These are phyloP conservation scores for Umbelopsis isabellina DNA, from an alignment of 192 early-diverging fungal species.

Conservation along the genomic window DNA sequence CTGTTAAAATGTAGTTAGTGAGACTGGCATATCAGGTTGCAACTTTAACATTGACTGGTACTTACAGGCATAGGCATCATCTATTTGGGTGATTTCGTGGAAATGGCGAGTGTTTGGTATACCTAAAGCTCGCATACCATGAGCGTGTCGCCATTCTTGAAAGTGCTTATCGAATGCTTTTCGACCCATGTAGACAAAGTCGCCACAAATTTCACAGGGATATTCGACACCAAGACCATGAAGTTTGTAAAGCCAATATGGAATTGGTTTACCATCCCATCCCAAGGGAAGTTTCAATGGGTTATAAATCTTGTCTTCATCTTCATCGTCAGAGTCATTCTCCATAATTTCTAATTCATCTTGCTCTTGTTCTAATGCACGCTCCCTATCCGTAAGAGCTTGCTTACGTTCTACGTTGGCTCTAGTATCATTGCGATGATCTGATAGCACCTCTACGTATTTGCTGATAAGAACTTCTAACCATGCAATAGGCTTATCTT, in stretches of 20 bases:
- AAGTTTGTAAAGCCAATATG: slow-evolving; percentile 98
- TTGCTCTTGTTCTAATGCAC: slow-evolving; percentile 71
- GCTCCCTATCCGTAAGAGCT: slow-evolving; percentile 86
- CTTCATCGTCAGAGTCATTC: slow-evolving; percentile 64
- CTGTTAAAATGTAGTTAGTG: slow-evolving; percentile 37
- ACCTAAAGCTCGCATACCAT: slow-evolving; percentile 90
- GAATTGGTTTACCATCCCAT: slow-evolving; percentile 99
- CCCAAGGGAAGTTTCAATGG: slow-evolving; percentile 94
- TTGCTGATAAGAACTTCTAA: slow-evolving; percentile 62
- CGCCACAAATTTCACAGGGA: slow-evolving; percentile 96
- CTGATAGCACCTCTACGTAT: slow-evolving; percentile 60
- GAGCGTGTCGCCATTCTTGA: slow-evolving; percentile 93
- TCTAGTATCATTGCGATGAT: slow-evolving; percentile 74
- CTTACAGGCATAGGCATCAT: slow-evolving; percentile 86
- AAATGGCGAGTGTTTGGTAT: slow-evolving; percentile 92
- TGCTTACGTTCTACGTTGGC: slow-evolving; percentile 91
- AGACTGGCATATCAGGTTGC: not conserved
- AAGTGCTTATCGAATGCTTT: slow-evolving; percentile 97
- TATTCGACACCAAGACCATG: slow-evolving; percentile 95
- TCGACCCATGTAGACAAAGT: slow-evolving; percentile 91
- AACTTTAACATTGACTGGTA: slow-evolving; percentile 23
- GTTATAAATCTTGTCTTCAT: slow-evolving; percentile 94
- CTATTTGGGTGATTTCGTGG: slow-evolving; percentile 88
- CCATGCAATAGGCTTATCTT: slow-evolving; percentile 65
- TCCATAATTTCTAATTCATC: slow-evolving; percentile 69